Percentiles rank a stretch among this genome's conserved stretches.
Conservation (phyloP, 768 basidiomycete species). For the Mycena epipterygia region DNA sequence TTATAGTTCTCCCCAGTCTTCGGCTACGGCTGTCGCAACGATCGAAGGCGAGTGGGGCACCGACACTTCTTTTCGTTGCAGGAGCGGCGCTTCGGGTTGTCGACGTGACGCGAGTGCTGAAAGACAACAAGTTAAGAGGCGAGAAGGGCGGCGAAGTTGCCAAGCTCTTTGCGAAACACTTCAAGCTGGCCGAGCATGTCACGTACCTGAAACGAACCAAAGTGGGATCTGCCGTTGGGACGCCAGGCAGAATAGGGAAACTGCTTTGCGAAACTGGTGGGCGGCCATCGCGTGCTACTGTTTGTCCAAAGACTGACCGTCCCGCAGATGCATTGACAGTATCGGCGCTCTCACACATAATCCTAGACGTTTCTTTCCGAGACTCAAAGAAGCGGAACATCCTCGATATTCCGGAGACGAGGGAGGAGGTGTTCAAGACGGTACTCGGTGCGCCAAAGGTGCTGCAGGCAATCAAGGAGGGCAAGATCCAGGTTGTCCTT, state of each 20-base stretch:
- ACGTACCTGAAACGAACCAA: constrained; percentile 88
- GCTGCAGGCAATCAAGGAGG: constrained; percentile 73
- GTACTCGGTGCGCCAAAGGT: constrained; percentile 76
- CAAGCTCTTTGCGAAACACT: constrained; percentile 96
- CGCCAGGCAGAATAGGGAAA: constrained; percentile 92
- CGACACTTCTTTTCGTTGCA: constrained; percentile 87
- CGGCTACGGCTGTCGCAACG: constrained; percentile 79
- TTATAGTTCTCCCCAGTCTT: constrained; percentile 74
- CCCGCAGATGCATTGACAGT: constrained; percentile 76
- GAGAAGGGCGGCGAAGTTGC: constrained; percentile 93
- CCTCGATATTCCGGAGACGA: constrained; percentile 87
- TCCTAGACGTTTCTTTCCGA: constrained; percentile 80
- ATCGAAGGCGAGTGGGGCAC: constrained; percentile 85
- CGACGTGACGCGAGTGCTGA: constrained; percentile 84
- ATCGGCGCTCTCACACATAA: constrained; percentile 85
- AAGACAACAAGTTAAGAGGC: constrained; percentile 76
- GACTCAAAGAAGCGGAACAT: constrained; percentile 84
- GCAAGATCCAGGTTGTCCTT: constrained; percentile 85
- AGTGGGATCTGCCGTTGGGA: constrained; percentile 91
- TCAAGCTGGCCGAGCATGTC: constrained; percentile 91
- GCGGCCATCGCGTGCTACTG: constrained; percentile 34
- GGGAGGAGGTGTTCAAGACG: constrained; percentile 83
- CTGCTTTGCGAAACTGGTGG: constrained; percentile 79
- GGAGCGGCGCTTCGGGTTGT: constrained; percentile 94
- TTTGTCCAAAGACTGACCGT: not conserved